These are phyloP conservation scores for Cladobotryum protrusum DNA, from an alignment of 2,329 filamentous ascomycete genomes.

Conservation along the genomic window DNA sequence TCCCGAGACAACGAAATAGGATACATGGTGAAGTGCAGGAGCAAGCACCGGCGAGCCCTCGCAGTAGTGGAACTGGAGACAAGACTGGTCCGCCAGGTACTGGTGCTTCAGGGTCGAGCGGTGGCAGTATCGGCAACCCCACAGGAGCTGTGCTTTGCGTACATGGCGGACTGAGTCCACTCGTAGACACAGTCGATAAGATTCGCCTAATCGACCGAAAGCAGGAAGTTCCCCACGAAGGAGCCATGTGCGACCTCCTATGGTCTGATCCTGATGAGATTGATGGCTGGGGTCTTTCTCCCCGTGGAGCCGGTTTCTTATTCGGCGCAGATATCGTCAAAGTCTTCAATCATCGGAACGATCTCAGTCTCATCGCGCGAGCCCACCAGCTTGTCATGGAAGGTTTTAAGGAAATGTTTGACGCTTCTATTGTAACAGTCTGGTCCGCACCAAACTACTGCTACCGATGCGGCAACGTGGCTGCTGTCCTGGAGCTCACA, in stretches of 20 bases:
- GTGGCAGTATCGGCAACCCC: conserved; percentile 57
- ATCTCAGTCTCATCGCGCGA: conserved; percentile 83
- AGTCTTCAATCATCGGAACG: conserved; percentile 90
- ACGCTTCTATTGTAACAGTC: conserved; percentile 92
- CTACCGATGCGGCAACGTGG: conserved; percentile 92
- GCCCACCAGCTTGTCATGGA: conserved; percentile 99
- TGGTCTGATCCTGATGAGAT: conserved; percentile 99
- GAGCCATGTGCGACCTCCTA: conserved; percentile 95
- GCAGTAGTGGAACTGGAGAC: conserved; percentile 19
- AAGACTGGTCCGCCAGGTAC: conserved; percentile 69
- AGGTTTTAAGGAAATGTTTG: conserved; percentile 99
- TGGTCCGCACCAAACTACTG: conserved; percentile 98
- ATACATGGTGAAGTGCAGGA: conserved; percentile 18
- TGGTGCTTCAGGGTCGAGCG: conserved; percentile 65
- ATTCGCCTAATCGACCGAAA: conserved; percentile 92
- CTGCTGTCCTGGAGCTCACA: conserved; percentile 84
- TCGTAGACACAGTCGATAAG: conserved; percentile 91
- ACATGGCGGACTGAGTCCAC: conserved; percentile 83
- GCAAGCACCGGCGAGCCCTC: conserved; percentile 19
- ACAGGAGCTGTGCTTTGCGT: conserved; percentile 89
- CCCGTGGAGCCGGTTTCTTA: conserved; percentile 88
- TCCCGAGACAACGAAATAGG: conserved; percentile 45
- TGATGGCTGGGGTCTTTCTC: conserved; percentile 91
- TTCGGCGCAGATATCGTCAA: conserved; percentile 96
- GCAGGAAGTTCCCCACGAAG: conserved; percentile 97